phyloP scores from a whole-genome alignment of 1,284 basidiomycete genomes.

The Ustilago bromivora region DNA sequence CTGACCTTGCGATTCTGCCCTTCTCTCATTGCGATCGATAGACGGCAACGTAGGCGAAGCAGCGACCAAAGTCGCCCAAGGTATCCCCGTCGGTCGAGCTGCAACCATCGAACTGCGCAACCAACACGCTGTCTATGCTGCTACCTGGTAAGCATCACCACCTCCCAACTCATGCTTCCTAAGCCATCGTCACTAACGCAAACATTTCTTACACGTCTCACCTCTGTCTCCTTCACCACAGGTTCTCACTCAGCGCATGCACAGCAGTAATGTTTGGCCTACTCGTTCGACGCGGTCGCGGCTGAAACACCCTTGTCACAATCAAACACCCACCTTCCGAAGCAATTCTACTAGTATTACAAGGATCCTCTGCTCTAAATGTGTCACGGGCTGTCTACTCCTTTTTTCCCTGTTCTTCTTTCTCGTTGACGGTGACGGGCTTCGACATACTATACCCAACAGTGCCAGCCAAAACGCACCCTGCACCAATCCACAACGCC shows the following conservation, averaged over 20 bases:
- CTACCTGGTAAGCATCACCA: slow-evolving; percentile 80
- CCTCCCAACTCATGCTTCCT: neutral
- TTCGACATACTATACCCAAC: slow-evolving; percentile 73
- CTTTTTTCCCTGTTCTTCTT: neutral
- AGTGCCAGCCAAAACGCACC: slow-evolving; percentile 79
- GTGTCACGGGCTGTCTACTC: neutral
- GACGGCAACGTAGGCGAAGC: slow-evolving; percentile 84
- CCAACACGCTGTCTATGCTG: slow-evolving; percentile 92
- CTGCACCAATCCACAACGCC: slow-evolving; percentile 61
- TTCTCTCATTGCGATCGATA: slow-evolving; percentile 65
- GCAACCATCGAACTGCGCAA: slow-evolving; percentile 91
- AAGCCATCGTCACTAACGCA: neutral
- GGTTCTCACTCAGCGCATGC: slow-evolving; percentile 60
- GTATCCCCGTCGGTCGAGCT: slow-evolving; percentile 85
- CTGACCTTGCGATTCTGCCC: slow-evolving; percentile 5
- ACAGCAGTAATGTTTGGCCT: slow-evolving; percentile 61
- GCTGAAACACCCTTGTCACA: slow-evolving; percentile 7
- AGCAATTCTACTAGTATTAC: slow-evolving; percentile 2
- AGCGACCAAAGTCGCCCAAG: slow-evolving; percentile 76
- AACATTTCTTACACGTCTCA: neutral
- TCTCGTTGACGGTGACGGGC: slow-evolving; percentile 1
- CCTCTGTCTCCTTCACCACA: neutral
- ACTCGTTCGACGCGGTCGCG: slow-evolving; percentile 46
- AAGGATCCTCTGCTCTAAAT: neutral
- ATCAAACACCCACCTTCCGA: too few species aligned